phyloP scores from a whole-genome alignment of 139 green algal species.

The Volvox africanus region DNA sequence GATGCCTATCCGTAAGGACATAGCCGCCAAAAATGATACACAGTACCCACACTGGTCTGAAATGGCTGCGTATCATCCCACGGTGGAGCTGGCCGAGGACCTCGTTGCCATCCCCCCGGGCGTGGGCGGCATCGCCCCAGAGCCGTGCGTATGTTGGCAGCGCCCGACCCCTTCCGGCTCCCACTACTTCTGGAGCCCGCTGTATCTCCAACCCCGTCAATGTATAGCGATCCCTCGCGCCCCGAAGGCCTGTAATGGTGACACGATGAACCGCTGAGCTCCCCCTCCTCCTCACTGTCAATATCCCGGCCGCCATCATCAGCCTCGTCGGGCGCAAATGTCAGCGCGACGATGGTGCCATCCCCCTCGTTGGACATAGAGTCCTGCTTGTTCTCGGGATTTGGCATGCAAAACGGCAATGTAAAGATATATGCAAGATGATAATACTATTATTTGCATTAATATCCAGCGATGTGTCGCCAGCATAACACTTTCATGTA shows the following conservation, averaged over 20 bases:
- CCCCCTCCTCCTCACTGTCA: no score
- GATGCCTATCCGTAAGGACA: neutral
- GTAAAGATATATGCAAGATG: no score
- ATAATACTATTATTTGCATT: no score
- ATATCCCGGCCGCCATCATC: neutral
- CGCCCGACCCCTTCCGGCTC: no score
- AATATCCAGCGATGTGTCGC: no score
- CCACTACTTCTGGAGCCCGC: no score
- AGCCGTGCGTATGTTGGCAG: no score
- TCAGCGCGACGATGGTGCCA: neutral
- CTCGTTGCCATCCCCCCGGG: neutral
- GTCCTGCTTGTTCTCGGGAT: neutral
- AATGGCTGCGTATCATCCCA: slow-evolving; percentile 36
- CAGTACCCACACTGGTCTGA: neutral
- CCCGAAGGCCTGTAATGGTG: no score
- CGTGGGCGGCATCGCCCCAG: neutral
- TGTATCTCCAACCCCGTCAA: no score
- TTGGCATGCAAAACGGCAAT: no score
- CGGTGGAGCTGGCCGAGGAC: neutral
- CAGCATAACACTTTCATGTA: no score
- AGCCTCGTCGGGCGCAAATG: neutral
- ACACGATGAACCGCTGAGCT: neutral
- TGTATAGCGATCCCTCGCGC: no score
- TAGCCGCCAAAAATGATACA: slow-evolving; percentile 29
- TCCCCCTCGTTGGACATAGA: neutral